These are phyloP conservation scores for Arabidopsis lyrata DNA, from an alignment of 441 rosid genomes.

Conservation along the genomic window DNA sequence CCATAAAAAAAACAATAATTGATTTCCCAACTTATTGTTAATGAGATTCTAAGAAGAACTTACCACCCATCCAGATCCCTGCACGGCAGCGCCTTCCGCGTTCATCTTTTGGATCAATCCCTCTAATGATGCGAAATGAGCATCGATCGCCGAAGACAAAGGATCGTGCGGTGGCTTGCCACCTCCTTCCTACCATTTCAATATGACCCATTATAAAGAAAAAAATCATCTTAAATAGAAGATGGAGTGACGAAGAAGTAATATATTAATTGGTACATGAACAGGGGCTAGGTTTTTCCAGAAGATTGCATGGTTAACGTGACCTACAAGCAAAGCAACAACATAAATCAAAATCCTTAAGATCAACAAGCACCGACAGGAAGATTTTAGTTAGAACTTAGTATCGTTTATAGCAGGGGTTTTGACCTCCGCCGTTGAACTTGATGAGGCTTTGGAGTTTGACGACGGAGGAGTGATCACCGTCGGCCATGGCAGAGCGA, in stretches of 20 bases:
- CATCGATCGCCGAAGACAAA: constrained; percentile 77
- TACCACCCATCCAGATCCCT: constrained; percentile 99
- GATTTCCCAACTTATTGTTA: not conserved
- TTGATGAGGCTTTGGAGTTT: constrained; percentile 86
- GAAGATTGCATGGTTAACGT: constrained; percentile 89
- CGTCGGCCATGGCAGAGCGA: constrained; percentile 63
- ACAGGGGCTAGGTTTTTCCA: constrained; percentile 87
- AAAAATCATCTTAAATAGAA: not conserved
- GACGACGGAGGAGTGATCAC: constrained; percentile 70
- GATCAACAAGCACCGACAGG: not conserved
- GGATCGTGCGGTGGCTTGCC: constrained; percentile 84
- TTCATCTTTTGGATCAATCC: constrained; percentile 71
- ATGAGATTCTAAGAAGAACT: constrained; percentile 29
- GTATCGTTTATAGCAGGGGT: not conserved
- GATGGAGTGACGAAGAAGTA: constrained; percentile 27
- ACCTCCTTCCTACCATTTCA: constrained; percentile 81
- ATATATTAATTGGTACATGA: constrained; percentile 54
- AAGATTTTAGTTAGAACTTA: not conserved
- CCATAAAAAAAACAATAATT: not conserved
- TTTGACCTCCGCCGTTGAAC: constrained; percentile 93
- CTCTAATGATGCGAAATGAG: constrained; percentile 79
- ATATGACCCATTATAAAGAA: not conserved
- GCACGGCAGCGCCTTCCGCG: constrained; percentile 85
- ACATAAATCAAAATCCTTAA: not conserved
- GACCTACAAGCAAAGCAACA: constrained; percentile 57